Conservation (phyloP, 257 asterid genomes). For the Handroanthus guayacan region DNA sequence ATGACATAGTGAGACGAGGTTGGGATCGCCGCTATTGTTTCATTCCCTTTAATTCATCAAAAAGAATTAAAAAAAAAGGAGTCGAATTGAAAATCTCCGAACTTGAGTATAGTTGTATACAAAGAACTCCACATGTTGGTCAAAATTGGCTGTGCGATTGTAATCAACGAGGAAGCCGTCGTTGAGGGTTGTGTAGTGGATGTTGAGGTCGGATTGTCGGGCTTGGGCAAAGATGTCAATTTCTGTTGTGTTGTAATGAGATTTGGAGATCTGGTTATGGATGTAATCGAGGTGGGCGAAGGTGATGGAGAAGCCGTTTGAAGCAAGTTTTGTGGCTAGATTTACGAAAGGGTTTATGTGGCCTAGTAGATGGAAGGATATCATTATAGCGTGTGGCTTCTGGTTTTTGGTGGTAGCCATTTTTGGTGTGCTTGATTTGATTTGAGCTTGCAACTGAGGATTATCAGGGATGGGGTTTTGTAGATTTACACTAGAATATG, state of each 20-base stretch:
- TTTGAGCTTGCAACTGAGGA: neutral
- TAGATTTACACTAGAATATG: no score
- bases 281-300: slow-evolving; percentile 60
- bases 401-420: slow-evolving; percentile 26
- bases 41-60: no score
- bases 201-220: slow-evolving; percentile 61
- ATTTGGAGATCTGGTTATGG: slow-evolving; percentile 57
- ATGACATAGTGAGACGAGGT: no score
- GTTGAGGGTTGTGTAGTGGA: slow-evolving; percentile 54
- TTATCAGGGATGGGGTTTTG: no score
- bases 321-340: slow-evolving; percentile 78
- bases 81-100: no score
- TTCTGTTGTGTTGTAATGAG: slow-evolving; percentile 35
- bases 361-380: slow-evolving; percentile 68
- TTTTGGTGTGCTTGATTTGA: neutral
- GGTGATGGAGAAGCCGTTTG: slow-evolving; percentile 69
- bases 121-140: slow-evolving; percentile 30
- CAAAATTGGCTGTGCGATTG: slow-evolving; percentile 42
- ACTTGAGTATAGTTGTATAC: neutral
- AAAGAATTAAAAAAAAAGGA: no score
- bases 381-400: slow-evolving; percentile 74
- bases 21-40: no score
- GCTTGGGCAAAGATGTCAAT: slow-evolving; percentile 56
- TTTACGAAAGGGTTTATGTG: slow-evolving; percentile 70
- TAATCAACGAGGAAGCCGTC: slow-evolving; percentile 63